These are phyloP conservation scores for Mycothermus thermophilus DNA, from an alignment of 495 filamentous ascomycete genomes.

Conservation along the genomic window DNA sequence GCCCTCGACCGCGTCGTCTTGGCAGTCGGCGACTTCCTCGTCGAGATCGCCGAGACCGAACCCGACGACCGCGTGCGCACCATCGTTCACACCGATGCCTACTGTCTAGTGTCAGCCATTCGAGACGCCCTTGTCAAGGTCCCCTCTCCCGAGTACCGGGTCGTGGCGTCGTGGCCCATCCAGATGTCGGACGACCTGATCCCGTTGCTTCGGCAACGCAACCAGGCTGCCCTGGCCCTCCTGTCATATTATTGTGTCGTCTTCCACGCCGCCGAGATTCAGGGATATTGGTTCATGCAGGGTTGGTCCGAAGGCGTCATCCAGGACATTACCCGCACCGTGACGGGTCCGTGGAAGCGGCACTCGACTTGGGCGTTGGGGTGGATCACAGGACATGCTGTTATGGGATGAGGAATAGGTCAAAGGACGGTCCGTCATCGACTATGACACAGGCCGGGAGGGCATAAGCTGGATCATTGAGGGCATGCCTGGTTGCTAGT, in stretches of 20 bases:
- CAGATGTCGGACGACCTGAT: slow-evolving; percentile 10
- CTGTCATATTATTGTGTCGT: slow-evolving; percentile 17
- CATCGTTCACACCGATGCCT: slow-evolving; percentile 7
- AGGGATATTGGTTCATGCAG: slow-evolving; percentile 15
- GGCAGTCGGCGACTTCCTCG: slow-evolving; percentile 5
- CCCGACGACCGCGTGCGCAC: slow-evolving; percentile 1
- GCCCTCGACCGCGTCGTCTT: slow-evolving; percentile 2
- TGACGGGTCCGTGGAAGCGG: slow-evolving; percentile 10
- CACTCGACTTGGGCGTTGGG: slow-evolving; percentile 13
- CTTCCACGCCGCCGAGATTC: slow-evolving; percentile 10
- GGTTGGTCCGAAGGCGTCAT: slow-evolving; percentile 14
- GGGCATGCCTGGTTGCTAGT: too few species aligned
- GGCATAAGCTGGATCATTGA: not conserved
- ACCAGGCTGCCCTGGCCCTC: slow-evolving; percentile 14
- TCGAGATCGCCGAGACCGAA: not conserved
- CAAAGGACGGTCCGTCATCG: too few species aligned
- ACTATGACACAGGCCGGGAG: not conserved
- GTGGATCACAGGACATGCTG: slow-evolving; percentile 7
- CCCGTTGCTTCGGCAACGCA: slow-evolving; percentile 8
- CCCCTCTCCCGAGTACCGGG: slow-evolving; percentile 10
- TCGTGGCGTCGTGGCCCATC: slow-evolving; percentile 16
- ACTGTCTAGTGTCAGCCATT: slow-evolving; percentile 3
- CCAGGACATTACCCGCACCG: slow-evolving; percentile 8
- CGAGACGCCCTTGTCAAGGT: not conserved
- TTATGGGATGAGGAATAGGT: slow-evolving; percentile 1